A percentile compares a stretch with the other conserved stretches of the same genome.
Conservation (phyloP, 179 eudicot genomes). For the Nepenthes alata region DNA sequence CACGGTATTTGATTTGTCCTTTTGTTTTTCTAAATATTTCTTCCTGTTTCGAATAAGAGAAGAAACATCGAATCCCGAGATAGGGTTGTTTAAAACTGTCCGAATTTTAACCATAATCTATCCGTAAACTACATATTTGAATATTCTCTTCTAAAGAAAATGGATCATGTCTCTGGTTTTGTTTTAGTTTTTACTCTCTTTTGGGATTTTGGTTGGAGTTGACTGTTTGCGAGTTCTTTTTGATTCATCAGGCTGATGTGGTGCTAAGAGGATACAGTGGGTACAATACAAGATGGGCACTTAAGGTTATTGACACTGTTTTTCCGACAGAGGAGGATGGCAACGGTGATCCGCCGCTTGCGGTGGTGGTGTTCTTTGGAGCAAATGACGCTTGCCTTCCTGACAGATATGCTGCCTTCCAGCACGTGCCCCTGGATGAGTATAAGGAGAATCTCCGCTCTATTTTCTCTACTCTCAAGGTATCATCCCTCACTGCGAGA, state of each 20-base stretch:
- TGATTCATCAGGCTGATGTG: conserved; percentile 43
- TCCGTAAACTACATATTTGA: too few species aligned
- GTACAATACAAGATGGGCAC: conserved; percentile 81
- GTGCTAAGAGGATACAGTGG: conserved; percentile 83
- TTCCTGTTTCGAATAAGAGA: neutral
- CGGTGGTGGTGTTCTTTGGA: conserved; percentile 72
- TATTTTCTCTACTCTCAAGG: conserved; percentile 55
- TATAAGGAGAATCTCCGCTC: conserved; percentile 45
- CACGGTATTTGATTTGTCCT: conserved; percentile 24
- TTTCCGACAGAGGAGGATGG: conserved; percentile 27
- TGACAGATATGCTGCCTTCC: conserved; percentile 46
- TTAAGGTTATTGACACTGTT: conserved; percentile 47
- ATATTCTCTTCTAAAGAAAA: too few species aligned
- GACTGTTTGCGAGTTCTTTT: neutral
- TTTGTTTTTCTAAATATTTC: neutral
- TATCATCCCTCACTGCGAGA: conserved; percentile 5
- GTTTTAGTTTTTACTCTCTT: neutral
- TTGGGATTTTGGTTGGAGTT: neutral
- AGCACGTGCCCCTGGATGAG: conserved; percentile 79
- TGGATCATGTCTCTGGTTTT: neutral
- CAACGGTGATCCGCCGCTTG: conserved; percentile 19
- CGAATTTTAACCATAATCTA: too few species aligned
- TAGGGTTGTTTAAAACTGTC: too few species aligned
- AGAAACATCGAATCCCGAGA: too few species aligned
- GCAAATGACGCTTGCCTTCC: conserved; percentile 68